A percentile compares a stretch with the other conserved stretches of the same genome.
These are phyloP conservation scores for Sodiomyces alkalinus DNA, from an alignment of 2,329 filamentous ascomycete species.

Conservation along the genomic window DNA sequence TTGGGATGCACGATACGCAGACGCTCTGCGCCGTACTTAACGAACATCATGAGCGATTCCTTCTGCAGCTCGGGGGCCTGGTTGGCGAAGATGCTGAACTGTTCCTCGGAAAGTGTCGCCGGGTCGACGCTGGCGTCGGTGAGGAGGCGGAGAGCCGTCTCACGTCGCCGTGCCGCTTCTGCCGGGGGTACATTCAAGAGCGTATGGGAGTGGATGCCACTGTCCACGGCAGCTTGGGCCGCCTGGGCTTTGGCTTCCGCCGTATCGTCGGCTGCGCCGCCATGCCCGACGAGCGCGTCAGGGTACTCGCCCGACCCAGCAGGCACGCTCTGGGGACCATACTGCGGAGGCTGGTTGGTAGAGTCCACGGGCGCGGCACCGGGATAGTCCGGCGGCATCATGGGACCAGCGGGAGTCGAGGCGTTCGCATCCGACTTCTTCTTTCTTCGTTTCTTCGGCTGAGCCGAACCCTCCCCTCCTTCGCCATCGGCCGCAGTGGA, in stretches of 20 bases:
- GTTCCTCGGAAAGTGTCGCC: constrained; percentile 33
- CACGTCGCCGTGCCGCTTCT: constrained; percentile 33
- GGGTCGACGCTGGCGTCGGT: constrained; percentile 32
- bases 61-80: constrained; percentile 39
- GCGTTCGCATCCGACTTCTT: constrained; percentile 2
- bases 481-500: constrained; percentile 3
- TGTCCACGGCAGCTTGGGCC: constrained; percentile 6
- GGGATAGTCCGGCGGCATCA: constrained; percentile 1
- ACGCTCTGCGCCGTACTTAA: constrained; percentile 40
- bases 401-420: not conserved
- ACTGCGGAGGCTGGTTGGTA: too few species aligned
- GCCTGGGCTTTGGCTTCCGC: constrained; percentile 2
- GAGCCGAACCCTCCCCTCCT: not conserved
- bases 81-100: constrained; percentile 45
- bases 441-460: constrained; percentile 1
- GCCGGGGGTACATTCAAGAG: constrained; percentile 18
- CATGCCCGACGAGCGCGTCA: constrained; percentile 5
- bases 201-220: constrained; percentile 7
- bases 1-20: constrained; percentile 41
- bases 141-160: constrained; percentile 32
- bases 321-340: too few species aligned
- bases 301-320: constrained; percentile 7
- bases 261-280: not conserved
- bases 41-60: constrained; percentile 39
- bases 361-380: not conserved